Percentiles rank a stretch among this genome's conserved stretches.
phyloP scores from a whole-genome alignment of 371 early-diverging fungal species.

The Lichtheimia ramosa region DNA sequence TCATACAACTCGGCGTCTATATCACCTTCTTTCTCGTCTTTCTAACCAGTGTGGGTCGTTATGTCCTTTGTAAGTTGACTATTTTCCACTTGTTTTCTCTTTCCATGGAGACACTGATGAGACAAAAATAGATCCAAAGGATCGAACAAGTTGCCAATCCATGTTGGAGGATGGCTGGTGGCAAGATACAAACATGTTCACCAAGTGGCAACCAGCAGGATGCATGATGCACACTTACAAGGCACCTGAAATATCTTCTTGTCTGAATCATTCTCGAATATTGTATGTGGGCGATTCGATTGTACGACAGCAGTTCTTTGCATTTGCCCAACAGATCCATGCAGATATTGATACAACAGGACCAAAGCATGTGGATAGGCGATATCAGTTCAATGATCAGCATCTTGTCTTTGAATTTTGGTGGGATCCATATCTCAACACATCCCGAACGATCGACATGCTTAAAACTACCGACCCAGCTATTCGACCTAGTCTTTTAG shows the following conservation, averaged over 20 bases:
- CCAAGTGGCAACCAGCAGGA: slow-evolving; percentile 61
- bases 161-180: slow-evolving; percentile 53
- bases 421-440: slow-evolving; percentile 70
- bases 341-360: slow-evolving; percentile 29
- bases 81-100: not conserved
- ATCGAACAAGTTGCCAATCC: slow-evolving; percentile 33
- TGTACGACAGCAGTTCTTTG: slow-evolving; percentile 60
- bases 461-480: slow-evolving; percentile 23
- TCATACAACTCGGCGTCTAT: not conserved
- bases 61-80: not conserved
- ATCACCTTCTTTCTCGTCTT: not conserved
- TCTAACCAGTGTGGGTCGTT: not conserved
- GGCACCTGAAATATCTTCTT: slow-evolving; percentile 35
- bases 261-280: slow-evolving; percentile 44
- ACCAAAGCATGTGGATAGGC: slow-evolving; percentile 37
- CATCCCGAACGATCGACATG: slow-evolving; percentile 35
- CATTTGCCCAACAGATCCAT: slow-evolving; percentile 45
- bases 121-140: slow-evolving; percentile 13
- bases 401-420: slow-evolving; percentile 52
- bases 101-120: not conserved
- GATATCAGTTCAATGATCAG: slow-evolving; percentile 22
- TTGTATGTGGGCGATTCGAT: slow-evolving; percentile 71
- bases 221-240: slow-evolving; percentile 61
- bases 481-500: slow-evolving; percentile 43
- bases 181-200: slow-evolving; percentile 22